Evolutionary conservation across 441 rosid genomes (phyloP).

Genomic region (Jatropha podagrica): DNA sequence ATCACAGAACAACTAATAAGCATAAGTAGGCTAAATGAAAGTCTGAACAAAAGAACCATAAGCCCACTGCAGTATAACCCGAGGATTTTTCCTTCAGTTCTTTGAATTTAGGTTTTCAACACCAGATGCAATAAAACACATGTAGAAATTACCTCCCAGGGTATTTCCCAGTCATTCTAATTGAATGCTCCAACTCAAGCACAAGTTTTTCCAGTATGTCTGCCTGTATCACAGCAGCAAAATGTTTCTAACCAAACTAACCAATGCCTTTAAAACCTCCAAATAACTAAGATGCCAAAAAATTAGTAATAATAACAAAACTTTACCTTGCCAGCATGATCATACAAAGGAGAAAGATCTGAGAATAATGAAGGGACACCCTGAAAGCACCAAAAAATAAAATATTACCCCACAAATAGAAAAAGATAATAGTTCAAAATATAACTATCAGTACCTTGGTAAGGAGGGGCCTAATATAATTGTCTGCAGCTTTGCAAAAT

Average conservation of each 20-base stretch:
- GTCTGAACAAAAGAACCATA: background rate
- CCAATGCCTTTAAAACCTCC: constrained; percentile 12
- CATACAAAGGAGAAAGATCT: constrained; percentile 92
- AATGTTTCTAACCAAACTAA: constrained; percentile 14
- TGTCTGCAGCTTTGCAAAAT: constrained; percentile 80
- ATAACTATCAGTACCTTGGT: constrained; percentile 59
- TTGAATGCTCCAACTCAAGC: constrained; percentile 85
- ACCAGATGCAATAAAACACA: background rate
- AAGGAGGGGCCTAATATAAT: constrained; percentile 79
- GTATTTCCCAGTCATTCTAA: constrained; percentile 57
- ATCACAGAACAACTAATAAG: background rate
- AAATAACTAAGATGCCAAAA: constrained; percentile 16
- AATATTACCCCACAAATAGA: constrained; percentile 18
- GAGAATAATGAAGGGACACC: constrained; percentile 99
- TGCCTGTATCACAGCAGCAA: constrained; percentile 53
- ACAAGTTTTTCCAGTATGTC: constrained; percentile 82
- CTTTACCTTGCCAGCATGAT: constrained; percentile 81
- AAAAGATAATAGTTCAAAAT: constrained; percentile 9
- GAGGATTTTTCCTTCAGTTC: background rate
- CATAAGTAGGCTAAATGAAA: background rate
- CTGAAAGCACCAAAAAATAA: constrained; percentile 39
- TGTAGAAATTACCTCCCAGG: constrained; percentile 71
- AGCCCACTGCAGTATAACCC: background rate
- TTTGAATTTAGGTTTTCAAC: background rate
- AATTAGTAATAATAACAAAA: constrained; percentile 11